Evolutionary conservation across 805 yeast genomes (phyloP).

Genomic region (Schwanniomyces pseudopolymorphus): DNA sequence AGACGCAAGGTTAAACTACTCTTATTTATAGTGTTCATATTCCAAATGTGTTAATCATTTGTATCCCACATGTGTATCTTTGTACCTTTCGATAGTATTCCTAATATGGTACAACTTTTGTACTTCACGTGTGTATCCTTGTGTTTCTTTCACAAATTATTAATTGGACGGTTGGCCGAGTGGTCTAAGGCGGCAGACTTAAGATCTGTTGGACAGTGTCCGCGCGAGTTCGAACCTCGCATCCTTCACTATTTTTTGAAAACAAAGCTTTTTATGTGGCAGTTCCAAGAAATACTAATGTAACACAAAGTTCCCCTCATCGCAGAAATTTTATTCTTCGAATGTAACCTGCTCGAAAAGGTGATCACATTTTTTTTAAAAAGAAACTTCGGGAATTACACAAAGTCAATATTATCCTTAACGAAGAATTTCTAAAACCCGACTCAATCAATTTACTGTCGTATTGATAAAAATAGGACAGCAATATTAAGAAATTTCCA

Average conservation of each 20-base stretch:
- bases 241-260: slow-evolving; percentile 40
- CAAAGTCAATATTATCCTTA: neutral
- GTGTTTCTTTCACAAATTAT: neutral
- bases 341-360: neutral
- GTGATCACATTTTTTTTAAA: neutral
- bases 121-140: too few species aligned
- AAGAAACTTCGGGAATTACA: slow-evolving; percentile 1
- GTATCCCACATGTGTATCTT: too few species aligned
- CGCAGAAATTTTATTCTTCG: neutral
- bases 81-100: too few species aligned
- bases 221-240: slow-evolving; percentile 52
- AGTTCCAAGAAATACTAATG: too few species aligned
- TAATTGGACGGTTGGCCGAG: slow-evolving; percentile 46
- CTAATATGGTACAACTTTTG: too few species aligned
- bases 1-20: too few species aligned
- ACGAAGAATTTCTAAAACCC: neutral
- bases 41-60: too few species aligned
- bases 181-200: slow-evolving; percentile 50
- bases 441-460: neutral
- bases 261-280: too few species aligned
- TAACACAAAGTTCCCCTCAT: too few species aligned
- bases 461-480: neutral
- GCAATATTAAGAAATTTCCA: neutral
- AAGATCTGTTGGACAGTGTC: slow-evolving; percentile 46
- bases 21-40: too few species aligned